These are phyloP conservation scores for Naganishia albida DNA, from an alignment of 1,284 basidiomycete species.

Conservation along the genomic window DNA sequence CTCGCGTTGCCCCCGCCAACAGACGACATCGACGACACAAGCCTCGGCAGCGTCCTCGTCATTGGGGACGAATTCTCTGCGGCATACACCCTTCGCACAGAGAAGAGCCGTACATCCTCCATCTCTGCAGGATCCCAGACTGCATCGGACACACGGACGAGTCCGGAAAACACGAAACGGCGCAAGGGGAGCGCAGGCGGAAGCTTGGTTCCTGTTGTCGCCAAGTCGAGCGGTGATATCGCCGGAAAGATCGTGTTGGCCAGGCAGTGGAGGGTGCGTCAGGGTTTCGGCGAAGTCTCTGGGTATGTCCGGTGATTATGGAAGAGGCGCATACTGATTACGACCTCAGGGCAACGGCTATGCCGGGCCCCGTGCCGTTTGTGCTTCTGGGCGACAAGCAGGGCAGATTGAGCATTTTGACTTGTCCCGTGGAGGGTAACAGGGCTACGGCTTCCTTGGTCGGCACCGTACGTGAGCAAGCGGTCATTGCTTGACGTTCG, in stretches of 20 bases:
- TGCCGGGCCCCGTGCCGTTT: conserved; percentile 41
- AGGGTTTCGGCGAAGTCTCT: conserved; percentile 51
- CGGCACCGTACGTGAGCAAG: conserved; percentile 27
- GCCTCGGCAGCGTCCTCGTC: conserved; percentile 38
- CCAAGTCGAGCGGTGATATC: background rate
- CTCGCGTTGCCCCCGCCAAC: conserved; percentile 32
- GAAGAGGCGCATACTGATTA: background rate
- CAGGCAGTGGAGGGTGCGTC: conserved; percentile 47
- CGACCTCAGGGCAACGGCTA: conserved; percentile 4
- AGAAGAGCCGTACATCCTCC: conserved; percentile 29
- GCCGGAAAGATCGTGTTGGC: conserved; percentile 26
- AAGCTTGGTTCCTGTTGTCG: conserved; percentile 22
- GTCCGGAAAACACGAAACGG: conserved; percentile 31
- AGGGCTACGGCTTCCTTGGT: conserved; percentile 14
- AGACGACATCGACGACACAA: background rate
- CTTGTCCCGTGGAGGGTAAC: conserved; percentile 37
- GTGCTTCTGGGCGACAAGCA: conserved; percentile 75
- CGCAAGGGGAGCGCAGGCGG: conserved; percentile 32
- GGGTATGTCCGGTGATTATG: conserved; percentile 42
- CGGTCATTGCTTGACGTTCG: conserved; percentile 15
- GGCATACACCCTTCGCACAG: conserved; percentile 39
- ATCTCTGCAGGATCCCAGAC: conserved; percentile 32
- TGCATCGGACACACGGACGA: conserved; percentile 15
- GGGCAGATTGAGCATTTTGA: conserved; percentile 69
- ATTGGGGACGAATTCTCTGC: conserved; percentile 51